phyloP scores from a whole-genome alignment of 371 early-diverging fungal genomes.

The Mucor saturninus region DNA sequence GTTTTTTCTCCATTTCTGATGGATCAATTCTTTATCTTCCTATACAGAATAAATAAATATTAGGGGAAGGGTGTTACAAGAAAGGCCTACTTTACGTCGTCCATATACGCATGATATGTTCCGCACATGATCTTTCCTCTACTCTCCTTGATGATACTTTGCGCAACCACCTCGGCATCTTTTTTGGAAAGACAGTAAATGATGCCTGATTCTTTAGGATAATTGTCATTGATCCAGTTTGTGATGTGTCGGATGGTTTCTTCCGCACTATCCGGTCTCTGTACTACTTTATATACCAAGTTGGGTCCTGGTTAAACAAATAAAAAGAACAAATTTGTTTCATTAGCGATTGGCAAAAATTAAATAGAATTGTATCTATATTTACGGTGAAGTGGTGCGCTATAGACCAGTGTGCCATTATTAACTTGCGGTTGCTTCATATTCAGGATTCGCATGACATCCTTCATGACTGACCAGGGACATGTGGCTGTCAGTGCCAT shows the following conservation, averaged over 20 bases:
- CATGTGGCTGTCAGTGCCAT: constrained; percentile 93
- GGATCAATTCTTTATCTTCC: constrained; percentile 72
- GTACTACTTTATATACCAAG: constrained; percentile 72
- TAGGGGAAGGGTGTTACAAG: background rate
- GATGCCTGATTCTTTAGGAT: constrained; percentile 74
- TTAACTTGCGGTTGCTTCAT: constrained; percentile 44
- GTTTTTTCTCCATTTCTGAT: constrained; percentile 74
- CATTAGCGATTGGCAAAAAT: background rate
- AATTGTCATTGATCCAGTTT: constrained; percentile 65
- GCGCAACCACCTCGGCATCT: constrained; percentile 75
- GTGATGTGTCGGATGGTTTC: constrained; percentile 67
- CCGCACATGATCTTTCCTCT: constrained; percentile 58
- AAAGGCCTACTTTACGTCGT: constrained; percentile 45
- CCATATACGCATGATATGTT: constrained; percentile 85
- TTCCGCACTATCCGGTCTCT: constrained; percentile 54
- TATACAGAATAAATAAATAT: constrained; percentile 6
- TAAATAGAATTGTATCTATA: background rate
- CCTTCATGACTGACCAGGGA: constrained; percentile 69
- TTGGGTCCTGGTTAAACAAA: constrained; percentile 55
- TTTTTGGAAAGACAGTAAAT: constrained; percentile 84
- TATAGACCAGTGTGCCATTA: constrained; percentile 57
- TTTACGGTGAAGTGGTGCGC: constrained; percentile 58
- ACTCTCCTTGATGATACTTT: constrained; percentile 57
- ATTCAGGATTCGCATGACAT: constrained; percentile 66
- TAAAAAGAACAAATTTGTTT: too few relatives aligned